Base-by-base conservation (phyloP, 805 yeast species). In the Alloascoidea africana region DNA sequence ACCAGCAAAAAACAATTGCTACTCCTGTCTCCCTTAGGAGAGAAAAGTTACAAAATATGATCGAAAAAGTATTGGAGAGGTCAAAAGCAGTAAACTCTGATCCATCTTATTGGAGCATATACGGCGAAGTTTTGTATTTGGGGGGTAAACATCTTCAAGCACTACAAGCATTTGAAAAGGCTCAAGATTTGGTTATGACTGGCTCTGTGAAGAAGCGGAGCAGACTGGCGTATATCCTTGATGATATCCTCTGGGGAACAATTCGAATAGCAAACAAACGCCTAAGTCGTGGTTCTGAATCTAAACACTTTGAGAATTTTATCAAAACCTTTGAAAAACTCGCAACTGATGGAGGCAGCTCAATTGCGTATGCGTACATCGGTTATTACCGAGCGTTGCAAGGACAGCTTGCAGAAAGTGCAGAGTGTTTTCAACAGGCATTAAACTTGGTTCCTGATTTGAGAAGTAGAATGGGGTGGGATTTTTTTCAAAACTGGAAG, bases 191-290 rank as follows among this genome's bases (percentile, higher is more conserved):
- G 30, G 30, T 23, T n/a, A 23, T 23, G 30, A n/a, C n/a, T 23
- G 30, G 30, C 13, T 23, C n/a, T 23, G 30, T 23, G 8, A 23
- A 23, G n/a, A 23, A n/a, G 13, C 8, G n/a, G 30, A 8, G 13
- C n/a, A 23, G n/a, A 23, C n/a, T 23, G 30, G n/a, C n/a, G n/a
- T 23, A 23, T 23, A n/a, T 23, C 8, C 13, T 23, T 23, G n/a
- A 23, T 23, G 30, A 23, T 23, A 23, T 23, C n/a, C 30, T 23
- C n/a, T 23, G 30, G 30, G 30, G 30, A 23, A 23, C n/a, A 8
- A 8, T 23, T 23, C 8, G 13, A 23, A n/a, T n/a, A 8, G 30
- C 30, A 8, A n/a, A n/a, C n/a, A 23, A n/a, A n/a, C 30, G n/a
- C 8, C 8, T 23, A 8, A 23, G n/a, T 23, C 30, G 30, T 23